Percentiles rank a stretch among this genome's conserved stretches.
These are phyloP conservation scores for Solanum arcanum DNA, from an alignment of 257 asterid species.

Conservation along the genomic window DNA sequence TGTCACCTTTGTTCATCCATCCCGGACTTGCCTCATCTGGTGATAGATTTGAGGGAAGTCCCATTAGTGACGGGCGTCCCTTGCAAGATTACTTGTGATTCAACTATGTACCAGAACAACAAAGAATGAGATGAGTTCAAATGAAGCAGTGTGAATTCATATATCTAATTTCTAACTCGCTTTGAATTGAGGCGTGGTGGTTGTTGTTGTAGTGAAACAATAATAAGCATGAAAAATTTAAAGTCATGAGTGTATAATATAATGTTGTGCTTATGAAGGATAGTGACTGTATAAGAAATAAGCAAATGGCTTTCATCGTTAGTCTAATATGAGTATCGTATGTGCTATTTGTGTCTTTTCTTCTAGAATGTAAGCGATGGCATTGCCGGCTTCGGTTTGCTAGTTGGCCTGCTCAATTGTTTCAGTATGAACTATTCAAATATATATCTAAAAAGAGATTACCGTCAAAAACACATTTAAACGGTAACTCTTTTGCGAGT, in stretches of 20 bases:
- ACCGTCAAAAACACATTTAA: not conserved
- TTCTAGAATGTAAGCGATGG: not conserved
- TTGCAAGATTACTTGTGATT: not conserved
- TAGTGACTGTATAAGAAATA: not conserved
- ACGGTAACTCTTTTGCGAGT: not conserved
- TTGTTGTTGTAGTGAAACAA: not conserved
- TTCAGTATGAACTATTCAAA: not conserved
- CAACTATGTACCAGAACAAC: not conserved
- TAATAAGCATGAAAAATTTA: not conserved
- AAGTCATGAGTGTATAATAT: not conserved
- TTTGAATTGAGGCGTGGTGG: not conserved
- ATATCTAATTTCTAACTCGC: not conserved
- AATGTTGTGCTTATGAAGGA: not conserved
- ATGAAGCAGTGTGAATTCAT: not conserved
- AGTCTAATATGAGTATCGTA: not conserved
- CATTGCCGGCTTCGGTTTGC: not conserved
- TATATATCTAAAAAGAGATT: not conserved
- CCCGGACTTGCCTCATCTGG: conserved; percentile 34
- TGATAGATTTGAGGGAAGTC: conserved; percentile 18
- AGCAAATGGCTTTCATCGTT: not conserved
- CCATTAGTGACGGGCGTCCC: not conserved
- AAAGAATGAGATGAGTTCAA: not conserved
- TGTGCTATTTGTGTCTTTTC: not conserved
- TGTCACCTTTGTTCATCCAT: conserved; percentile 61
- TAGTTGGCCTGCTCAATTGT: not conserved